Conservation (phyloP, 2,329 filamentous ascomycete species). For the Diaporthe velutina region DNA sequence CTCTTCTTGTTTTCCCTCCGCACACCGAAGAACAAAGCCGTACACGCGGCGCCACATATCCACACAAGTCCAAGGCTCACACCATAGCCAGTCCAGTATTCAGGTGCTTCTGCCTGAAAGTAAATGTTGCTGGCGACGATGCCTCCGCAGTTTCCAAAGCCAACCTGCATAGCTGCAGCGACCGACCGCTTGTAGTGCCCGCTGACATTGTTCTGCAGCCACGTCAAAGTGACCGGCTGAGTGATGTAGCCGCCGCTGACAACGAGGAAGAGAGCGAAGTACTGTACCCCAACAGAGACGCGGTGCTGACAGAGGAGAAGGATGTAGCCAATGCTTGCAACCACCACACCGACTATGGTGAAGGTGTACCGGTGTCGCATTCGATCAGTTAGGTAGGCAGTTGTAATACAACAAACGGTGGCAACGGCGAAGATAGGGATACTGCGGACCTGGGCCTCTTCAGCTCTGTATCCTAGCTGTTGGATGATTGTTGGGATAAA, state of each 20-base stretch:
- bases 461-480: conserved; percentile 51
- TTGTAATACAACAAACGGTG: conserved; percentile 46
- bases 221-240: conserved; percentile 67
- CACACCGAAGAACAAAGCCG: conserved; percentile 47
- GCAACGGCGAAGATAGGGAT: conserved; percentile 55
- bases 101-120: conserved; percentile 59
- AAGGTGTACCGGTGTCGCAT: conserved; percentile 66
- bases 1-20: conserved; percentile 52
- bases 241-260: conserved; percentile 66
- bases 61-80: conserved; percentile 60
- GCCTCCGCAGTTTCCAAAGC: conserved; percentile 64
- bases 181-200: conserved; percentile 71
- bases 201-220: conserved; percentile 69
- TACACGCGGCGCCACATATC: conserved; percentile 54
- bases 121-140: conserved; percentile 67
- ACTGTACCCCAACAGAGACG: conserved; percentile 62
- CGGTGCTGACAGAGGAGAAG: conserved; percentile 64
- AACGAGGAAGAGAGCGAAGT: conserved; percentile 68
- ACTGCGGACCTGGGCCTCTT: conserved; percentile 51
- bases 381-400: conserved; percentile 62
- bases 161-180: conserved; percentile 63
- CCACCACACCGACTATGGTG: conserved; percentile 61
- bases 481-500: conserved; percentile 55
- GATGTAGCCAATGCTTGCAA: conserved; percentile 67
- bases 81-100: conserved; percentile 63